Base-by-base conservation (phyloP, 2,329 filamentous ascomycete genomes). In the Teratosphaeriaceae sp. region DNA sequence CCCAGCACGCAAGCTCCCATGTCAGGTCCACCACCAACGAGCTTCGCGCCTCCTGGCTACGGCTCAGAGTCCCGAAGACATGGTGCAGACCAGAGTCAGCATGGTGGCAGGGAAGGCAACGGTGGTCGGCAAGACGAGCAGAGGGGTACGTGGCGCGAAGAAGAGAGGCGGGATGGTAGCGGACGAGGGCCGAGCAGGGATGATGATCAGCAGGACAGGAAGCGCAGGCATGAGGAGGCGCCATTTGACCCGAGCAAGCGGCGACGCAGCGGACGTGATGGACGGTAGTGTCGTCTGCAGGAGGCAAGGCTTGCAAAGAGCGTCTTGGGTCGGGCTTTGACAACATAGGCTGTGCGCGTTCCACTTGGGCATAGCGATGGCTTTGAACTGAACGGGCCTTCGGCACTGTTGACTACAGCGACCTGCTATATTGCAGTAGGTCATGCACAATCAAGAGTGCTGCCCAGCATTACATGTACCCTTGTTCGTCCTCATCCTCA, bases 181-280 rank as follows among this genome's bases (percentile, higher is more conserved):
- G 38, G 39, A 7, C 39, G 52, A 41, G 42, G 43, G 18, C 39
- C 44, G 21, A 36, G 40, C 20, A 47, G 52, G 6, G 49, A 53
- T 19, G 50, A 53, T 2, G 47, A 38, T 16, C 38, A 33, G 15
- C 50, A 50, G 40, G 51, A 45, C 11, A 50, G 58, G 33, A 61
- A 61, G 50, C 52, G 57, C 9, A 46, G 55, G 38, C 56, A 57
- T 33, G 58, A 61, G 18, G 58, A 60, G 6, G 38, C 36, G 18
- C 47, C 45, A 24, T 56, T 53, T 42, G 55, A 51, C 31, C 40
- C 30, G 13, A 20, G 47, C 8, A 58, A 58, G 48, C 39, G 55
- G 22, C 46, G 54, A 43, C 49, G 54, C 16, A 58, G 55, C n/a
- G 37, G 37, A 29, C 37, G 37, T 4, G 27, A 39, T 20, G 37